Evolutionary conservation across 176 grass and related monocot genomes (phyloP), one percentile per base, ranked within the genome.

Genomic region (Oryza rufipogon): DNA sequence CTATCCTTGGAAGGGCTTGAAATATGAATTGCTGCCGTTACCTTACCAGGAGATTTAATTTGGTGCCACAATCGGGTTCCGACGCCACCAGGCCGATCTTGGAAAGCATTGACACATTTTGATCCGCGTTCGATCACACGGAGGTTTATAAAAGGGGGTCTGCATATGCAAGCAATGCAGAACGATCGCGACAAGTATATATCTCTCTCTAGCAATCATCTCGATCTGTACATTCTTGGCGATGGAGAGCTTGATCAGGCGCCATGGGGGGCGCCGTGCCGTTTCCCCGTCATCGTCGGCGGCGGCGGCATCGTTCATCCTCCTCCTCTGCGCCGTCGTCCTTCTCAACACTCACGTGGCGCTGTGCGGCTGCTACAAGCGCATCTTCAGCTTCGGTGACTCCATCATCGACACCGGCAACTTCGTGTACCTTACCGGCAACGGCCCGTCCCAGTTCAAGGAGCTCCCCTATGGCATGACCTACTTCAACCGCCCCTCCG

Each of bases 391-490:
- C 64, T 93, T 96, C 26, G 94, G 94, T 10, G 94, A 96, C 86
- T 96, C 94, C 34, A 73, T 96, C 65, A 86, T 78, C 17, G 94
- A 96, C 58, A 92, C 80, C 1, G 94, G 94, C 25, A 96, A 97
- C 80, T 79, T 68, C 5, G 77, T 74, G 1, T 5, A 80, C 81
- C 0, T 30, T 0, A 51, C 15, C 2, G 76, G 79, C 36, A 73
- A 47, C 0, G 10, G 19, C 3, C 13, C 48, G 4, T 60, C 38
- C 14, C 23, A 65, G 7, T 52, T 81, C 4, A 67, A 65, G 66
- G 76, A 84, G 19, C 71, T 51, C 6, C 94, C 91, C 7, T 96
- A 75, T 73, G 94, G 94, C 78, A 30, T 86, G 87, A 96, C 94
- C 23, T 94, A 66, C 80, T 96, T 96, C 77, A 14, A 69, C 7